Evolutionary conservation across 345 rosid genomes (phyloP), one percentile per base, ranked within the genome.

Genomic region (Acer negundo): DNA sequence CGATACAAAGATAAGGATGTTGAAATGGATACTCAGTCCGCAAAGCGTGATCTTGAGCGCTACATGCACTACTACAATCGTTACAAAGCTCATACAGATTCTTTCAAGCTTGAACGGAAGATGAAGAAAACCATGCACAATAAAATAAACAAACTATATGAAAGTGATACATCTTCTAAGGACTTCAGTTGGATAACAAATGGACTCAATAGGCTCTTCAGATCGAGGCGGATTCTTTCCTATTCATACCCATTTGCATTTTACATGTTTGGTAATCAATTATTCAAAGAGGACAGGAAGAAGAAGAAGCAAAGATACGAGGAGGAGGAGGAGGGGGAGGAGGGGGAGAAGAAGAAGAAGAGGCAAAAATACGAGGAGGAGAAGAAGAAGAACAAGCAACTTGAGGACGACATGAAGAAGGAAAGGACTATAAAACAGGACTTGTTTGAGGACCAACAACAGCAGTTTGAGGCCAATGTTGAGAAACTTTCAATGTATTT

Each of bases 171-270:
- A 62, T 80, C 75, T 67, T 78, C 81, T 19, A 86, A 85, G 80
- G 89, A 88, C 82, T 88, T 85, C 85, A 75, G 78, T 67, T 90
- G 93, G 93, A 79, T 90, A 71, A 78, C 69, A 46, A 88, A 78
- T 79, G 93, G 87, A 63, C 82, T 90, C 44, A 7, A 78, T 80
- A 75, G 85, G 67, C 83, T 90, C 10, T 85, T 84, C 69, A 85
- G 87, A 78, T 88, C 87, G 7, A 85, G 93, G 82, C 74, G 75
- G 71, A 70, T 86, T 71, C 93, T 90, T 78, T 81, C 89, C 0
- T 84, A 77, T 69, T 86, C 93, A 0, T 90, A 90, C 78, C 87
- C 87, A 12, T 90, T 90, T 72, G 93, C 93, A 1, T 90, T 78
- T 67, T 88, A 80, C 80, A 84, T 88, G 88, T 90, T 88, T 73